Evolutionary conservation across 805 yeast genomes (phyloP), one percentile per base, ranked within the genome.

Genomic region (Maudiozyma serrabonitensis): DNA sequence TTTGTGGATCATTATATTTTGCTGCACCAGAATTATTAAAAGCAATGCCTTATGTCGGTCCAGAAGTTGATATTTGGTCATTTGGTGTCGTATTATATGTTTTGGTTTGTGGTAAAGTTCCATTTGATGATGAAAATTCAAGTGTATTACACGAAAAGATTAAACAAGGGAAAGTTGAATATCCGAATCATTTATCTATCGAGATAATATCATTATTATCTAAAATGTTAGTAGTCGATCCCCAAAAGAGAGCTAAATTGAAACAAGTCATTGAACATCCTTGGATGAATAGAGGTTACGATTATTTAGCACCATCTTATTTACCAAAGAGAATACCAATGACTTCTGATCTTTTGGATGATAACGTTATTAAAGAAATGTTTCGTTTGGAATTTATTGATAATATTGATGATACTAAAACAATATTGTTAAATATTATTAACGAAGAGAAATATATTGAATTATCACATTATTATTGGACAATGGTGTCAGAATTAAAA

Each of bases 61-160:
- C 99, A 0, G 99, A 93, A 66, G 96, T 93, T 45, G 99, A 93
- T 66, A 83, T 93, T 18, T 93, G 99, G 99, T 87, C 96, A 2
- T 91, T 90, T 73, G 99, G 99, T 55, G 95, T 93, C 32, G 98
- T 93, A 0, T 70, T 93, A 46, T 93, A 88, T 62, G 99, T 93
- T 7, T 73, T 93, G 52, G 96, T 93, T 2, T 90, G 97, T 66
- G 99, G 99, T 49, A 90, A 88, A 65, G 98, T 93, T 13, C 99
- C 99, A 8, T 93, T 93, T 66, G 99, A 93, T 66, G 98, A 93
- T 63, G 95, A 88, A 60, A 82, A 87, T 56, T 95, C 95, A 54
- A 82, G 90, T 43, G 90, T 86, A 1, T 74, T 93, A 58, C 99
- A 93, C 66, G 95, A 88, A 54, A 90, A 90, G 66, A 93, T 93